Evolutionary conservation across 1,139 yeast species (phyloP).

Genomic region (Hyphopichia buzzinii): DNA sequence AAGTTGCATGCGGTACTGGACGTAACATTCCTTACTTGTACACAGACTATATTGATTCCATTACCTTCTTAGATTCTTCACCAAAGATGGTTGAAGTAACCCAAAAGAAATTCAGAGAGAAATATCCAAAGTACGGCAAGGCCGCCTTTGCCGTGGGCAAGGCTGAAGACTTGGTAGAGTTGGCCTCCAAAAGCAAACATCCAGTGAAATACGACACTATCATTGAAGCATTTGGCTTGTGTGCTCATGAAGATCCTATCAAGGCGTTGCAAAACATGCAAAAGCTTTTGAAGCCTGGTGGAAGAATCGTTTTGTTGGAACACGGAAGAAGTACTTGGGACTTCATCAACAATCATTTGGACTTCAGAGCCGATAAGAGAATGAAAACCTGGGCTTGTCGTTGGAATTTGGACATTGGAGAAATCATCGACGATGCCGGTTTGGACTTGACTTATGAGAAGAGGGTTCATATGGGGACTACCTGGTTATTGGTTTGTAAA

Average conservation of each 20-base stretch:
- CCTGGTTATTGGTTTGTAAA: slow-evolving; percentile 81
- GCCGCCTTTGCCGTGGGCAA: slow-evolving; percentile 91
- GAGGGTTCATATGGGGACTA: slow-evolving; percentile 89
- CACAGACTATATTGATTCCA: slow-evolving; percentile 58
- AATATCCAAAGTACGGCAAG: slow-evolving; percentile 61
- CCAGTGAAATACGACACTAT: slow-evolving; percentile 79
- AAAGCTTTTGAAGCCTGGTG: slow-evolving; percentile 78
- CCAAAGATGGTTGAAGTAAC: slow-evolving; percentile 83
- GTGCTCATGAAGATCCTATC: slow-evolving; percentile 94
- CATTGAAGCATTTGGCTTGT: slow-evolving; percentile 89
- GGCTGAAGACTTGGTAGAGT: slow-evolving; percentile 74
- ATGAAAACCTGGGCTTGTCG: slow-evolving; percentile 95
- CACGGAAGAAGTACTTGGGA: slow-evolving; percentile 88
- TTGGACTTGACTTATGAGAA: slow-evolving; percentile 77
- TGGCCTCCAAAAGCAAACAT: slow-evolving; percentile 41
- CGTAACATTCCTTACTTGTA: slow-evolving; percentile 78
- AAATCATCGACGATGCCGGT: slow-evolving; percentile 78
- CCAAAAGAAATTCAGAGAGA: slow-evolving; percentile 64
- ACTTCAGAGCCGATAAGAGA: slow-evolving; percentile 78
- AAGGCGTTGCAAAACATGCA: slow-evolving; percentile 74
- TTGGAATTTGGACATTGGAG: slow-evolving; percentile 94
- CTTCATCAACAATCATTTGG: slow-evolving; percentile 76
- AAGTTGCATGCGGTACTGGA: slow-evolving; percentile 96
- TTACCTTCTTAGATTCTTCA: slow-evolving; percentile 85
- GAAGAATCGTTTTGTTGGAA: slow-evolving; percentile 81